Evolutionary conservation across 148 eudicot genomes (phyloP), one percentile per base, ranked within the genome.

Genomic region (Persicaria tinctoria): DNA sequence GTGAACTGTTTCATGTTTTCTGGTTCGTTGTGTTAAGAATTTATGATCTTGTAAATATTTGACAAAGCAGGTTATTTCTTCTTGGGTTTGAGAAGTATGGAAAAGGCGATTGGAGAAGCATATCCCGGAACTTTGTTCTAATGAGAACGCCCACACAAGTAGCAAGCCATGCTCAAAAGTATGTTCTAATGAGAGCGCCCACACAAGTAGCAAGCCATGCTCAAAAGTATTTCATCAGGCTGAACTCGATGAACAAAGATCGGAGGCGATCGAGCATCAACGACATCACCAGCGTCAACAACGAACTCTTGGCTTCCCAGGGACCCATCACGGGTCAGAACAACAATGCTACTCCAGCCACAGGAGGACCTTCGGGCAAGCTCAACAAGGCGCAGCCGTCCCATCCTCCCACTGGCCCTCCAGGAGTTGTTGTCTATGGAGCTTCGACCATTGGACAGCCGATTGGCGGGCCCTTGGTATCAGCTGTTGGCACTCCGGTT

Each of bases 241-340:
- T 70, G 5, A 70, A 70, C 54, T 70, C 73, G 20, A 70, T 70
- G 73, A 70, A 70, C 32, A 70, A 48, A 48, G 73, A 70, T 13
- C 6, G 73, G 54, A 48, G 73, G 54, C 51, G 73, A 70, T 70
- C 73, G 9, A 70, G 73, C 73, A 70, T 70, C 73, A 54, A 70
- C n/a, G 73, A 70, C 73, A 70, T 70, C 73, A 70, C 73, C 73
- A 70, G 38, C 54, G 73, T 70, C 73, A 70, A 70, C 73, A 64
- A 64, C 12, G 73, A 27, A 11, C n/a, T 70, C 41, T 10, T 20
- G 54, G 73, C 8, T 2, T 7, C 64, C 18, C n/a, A 59, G 64
- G n/a, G 73, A 17, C 73, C 73, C 53, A 70, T 70, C 53, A 70
- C 73, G 12, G 73, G 73, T 70, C 73, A 70, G 16, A 70, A 47